phyloP scores from a whole-genome alignment of 345 rosid genomes.

The Gynandropsis gynandra region DNA sequence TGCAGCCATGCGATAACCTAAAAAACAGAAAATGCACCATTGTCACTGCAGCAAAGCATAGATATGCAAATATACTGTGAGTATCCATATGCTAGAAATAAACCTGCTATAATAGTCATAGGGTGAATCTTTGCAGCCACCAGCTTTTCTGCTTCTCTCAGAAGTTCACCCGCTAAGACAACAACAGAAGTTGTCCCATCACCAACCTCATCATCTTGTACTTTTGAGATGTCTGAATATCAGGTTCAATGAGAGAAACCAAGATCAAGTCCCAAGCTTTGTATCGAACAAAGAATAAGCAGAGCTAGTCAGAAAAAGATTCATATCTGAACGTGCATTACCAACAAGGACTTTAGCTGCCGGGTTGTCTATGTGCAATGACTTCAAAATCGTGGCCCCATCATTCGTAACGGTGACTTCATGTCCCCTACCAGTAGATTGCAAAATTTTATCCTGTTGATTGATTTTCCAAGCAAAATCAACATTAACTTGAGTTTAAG shows the following conservation, averaged over 20 bases:
- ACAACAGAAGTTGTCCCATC: conserved; percentile 99
- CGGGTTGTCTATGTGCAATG: conserved; percentile 89
- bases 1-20: conserved; percentile 93
- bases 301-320: not conserved
- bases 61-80: not conserved
- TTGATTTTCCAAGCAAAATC: conserved; percentile 14
- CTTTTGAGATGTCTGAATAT: conserved; percentile 80
- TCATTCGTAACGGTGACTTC: conserved; percentile 86
- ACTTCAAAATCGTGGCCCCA: conserved; percentile 95
- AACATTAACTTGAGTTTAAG: not conserved
- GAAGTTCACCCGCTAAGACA: conserved; percentile 92
- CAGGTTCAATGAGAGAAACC: not conserved
- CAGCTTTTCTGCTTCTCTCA: conserved; percentile 94
- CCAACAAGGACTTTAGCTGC: conserved; percentile 97
- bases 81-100: not conserved
- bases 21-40: conserved; percentile 13
- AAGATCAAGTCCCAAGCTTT: not conserved
- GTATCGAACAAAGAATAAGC: not conserved
- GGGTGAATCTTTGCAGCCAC: conserved; percentile 91
- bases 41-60: not conserved
- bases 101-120: conserved; percentile 91
- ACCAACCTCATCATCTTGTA: conserved; percentile 99
- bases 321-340: conserved; percentile 33
- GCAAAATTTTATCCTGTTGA: conserved; percentile 81
- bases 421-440: conserved; percentile 88